These are phyloP conservation scores for Strobilomyces confusus DNA, from an alignment of 768 basidiomycete genomes.

Conservation along the genomic window DNA sequence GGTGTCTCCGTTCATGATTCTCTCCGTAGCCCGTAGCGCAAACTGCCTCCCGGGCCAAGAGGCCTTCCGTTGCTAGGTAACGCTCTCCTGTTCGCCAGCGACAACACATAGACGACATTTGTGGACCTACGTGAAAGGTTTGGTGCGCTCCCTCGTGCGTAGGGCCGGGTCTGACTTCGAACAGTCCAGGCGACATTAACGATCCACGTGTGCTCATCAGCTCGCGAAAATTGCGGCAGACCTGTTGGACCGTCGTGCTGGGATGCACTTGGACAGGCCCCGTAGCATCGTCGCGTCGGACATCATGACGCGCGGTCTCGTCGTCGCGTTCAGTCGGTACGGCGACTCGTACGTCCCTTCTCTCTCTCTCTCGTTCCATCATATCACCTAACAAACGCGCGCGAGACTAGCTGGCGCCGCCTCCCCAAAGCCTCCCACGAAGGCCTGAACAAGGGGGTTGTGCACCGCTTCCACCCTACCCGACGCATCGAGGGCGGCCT, in stretches of 20 bases:
- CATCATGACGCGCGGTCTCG: constrained; percentile 28
- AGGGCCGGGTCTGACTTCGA: not conserved
- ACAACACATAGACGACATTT: constrained; percentile 1
- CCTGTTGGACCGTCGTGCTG: constrained; percentile 35
- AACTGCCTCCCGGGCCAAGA: constrained; percentile 3
- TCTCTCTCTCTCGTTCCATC: no score
- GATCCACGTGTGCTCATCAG: constrained; percentile 29
- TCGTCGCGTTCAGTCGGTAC: constrained; percentile 22
- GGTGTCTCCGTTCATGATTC: not conserved
- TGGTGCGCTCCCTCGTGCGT: not conserved
- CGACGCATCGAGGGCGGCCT: constrained; percentile 18
- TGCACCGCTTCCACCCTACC: not conserved
- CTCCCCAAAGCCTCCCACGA: constrained; percentile 9
- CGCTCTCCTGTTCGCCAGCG: not conserved
- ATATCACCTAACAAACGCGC: no score
- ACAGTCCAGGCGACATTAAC: not conserved
- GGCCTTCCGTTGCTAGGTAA: constrained; percentile 7
- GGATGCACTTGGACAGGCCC: constrained; percentile 32
- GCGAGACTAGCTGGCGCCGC: constrained; percentile 7
- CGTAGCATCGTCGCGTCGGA: constrained; percentile 29
- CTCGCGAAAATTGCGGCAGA: constrained; percentile 31
- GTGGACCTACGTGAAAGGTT: not conserved
- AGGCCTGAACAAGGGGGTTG: not conserved
- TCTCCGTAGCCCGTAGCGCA: constrained; percentile 1
- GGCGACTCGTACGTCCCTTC: not conserved